Conservation (phyloP, 257 asterid genomes). For the Nemophila menziesii region DNA sequence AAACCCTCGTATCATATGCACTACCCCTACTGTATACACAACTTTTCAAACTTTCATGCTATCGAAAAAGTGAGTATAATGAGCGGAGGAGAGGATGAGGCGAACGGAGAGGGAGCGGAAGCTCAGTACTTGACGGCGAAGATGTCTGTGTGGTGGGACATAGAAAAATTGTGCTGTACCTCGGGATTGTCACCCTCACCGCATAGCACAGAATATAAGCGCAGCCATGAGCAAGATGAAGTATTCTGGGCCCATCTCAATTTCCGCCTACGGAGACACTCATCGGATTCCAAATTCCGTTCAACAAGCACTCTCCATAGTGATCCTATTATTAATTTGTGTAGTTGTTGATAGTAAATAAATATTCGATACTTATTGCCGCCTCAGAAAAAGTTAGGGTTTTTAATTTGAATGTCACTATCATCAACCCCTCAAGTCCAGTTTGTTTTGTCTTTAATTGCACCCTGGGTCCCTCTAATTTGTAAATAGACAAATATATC, state of each 20-base stretch:
- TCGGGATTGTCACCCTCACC: slow-evolving; percentile 39
- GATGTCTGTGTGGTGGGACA: slow-evolving; percentile 86
- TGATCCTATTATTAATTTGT: too few species aligned
- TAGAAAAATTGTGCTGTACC: slow-evolving; percentile 78
- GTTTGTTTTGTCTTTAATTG: too few species aligned
- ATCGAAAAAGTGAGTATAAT: not conserved
- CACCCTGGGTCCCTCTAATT: too few species aligned
- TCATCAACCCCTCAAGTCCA: too few species aligned
- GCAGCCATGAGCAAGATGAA: slow-evolving; percentile 50
- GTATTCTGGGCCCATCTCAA: slow-evolving; percentile 64
- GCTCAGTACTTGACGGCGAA: slow-evolving; percentile 48
- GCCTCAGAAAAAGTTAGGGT: too few species aligned
- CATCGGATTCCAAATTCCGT: slow-evolving; percentile 35
- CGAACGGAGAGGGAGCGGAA: slow-evolving; percentile 23
- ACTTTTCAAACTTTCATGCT: too few species aligned
- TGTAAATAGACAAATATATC: too few species aligned
- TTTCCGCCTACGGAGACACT: slow-evolving; percentile 74
- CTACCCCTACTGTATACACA: too few species aligned
- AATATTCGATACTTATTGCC: too few species aligned
- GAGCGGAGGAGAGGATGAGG: slow-evolving; percentile 16
- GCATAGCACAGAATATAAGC: slow-evolving; percentile 65
- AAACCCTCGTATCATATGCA: too few species aligned
- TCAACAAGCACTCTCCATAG: slow-evolving; percentile 45
- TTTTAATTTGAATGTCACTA: not conserved
- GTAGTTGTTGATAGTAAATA: too few species aligned